Evolutionary conservation across 331 rosid genomes (phyloP), one percentile per base, ranked within the genome.

Genomic region (Pyrus hybrid): DNA sequence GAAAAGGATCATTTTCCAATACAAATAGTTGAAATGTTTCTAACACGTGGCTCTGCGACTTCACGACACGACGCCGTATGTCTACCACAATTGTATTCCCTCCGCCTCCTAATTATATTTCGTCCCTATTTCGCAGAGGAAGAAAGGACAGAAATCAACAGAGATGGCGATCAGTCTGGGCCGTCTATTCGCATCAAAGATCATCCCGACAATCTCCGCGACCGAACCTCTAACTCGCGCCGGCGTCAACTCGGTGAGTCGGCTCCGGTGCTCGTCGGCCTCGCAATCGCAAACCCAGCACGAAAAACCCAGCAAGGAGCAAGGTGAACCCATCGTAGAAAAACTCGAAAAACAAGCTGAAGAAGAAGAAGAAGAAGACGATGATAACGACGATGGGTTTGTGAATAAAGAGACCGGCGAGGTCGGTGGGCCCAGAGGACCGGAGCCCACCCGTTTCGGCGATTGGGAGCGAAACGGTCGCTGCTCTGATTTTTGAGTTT

Each of bases 391-490:
- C 0, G 86, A 67, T 1, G 88, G 28, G 68, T 13, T 13, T 16
- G 32, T 79, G 68, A 86, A 87, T 68, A 35, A 87, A 64, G 82
- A 74, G 75, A 85, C 93, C 2, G 92, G 92, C 5, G 97, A 93
- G 85, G 23, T 93, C 64, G 97, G 93, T 49, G 97, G 98, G 21
- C 98, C 97, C n/a, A 89, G 73, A 83, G 98, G 98, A 7, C 98
- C 90, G 9, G 97, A 93, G 74, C 98, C 97, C 58, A 91, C 97
- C 11, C 86, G 98, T 47, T 93, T 86, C 51, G 98, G 97, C n/a
- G 98, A 93, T 67, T 93, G 98, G 98, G 98, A 93, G 78, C 84
- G 88, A 37, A 93, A 87, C 5, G 98, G 98, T 72, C 88, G 96
- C 32, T 93, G 98, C 84, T 91, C 7, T 83, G 97, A 93, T 86